Evolutionary conservation across 148 eudicot species (phyloP), one percentile per base, ranked within the genome.

Genomic region (Rhododendron kiyosumense): DNA sequence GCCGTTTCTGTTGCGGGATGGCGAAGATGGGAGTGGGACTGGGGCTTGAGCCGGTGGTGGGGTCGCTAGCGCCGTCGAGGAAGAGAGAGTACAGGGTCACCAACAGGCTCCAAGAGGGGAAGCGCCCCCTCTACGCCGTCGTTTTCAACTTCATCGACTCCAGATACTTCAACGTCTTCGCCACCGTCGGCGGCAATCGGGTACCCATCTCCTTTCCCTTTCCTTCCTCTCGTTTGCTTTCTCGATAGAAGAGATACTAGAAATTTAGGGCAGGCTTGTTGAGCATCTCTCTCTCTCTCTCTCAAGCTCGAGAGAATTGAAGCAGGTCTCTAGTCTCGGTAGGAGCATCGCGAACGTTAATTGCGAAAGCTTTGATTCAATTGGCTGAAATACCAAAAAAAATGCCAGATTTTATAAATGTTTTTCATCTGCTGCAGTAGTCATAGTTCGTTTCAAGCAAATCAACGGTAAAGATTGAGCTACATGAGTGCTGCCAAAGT

Each of bases 91-190:
- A 95, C 88, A 94, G 91, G 88, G 98, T 95, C 57, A 95, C 99
- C 28, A 97, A 97, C 81, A 85, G 98, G 26, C 94, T 97, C n/a
- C 98, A 94, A 83, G 99, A 97, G 91, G 99, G 99, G 69, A 94
- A 95, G 86, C 94, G 98, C 52, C 99, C 98, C 34, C 85, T 97
- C 3, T 97, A 97, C 88, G 99, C 98, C 89, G 92, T 95, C 89
- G 98, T 93, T 81, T 97, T 94, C 92, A 97, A 97, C 89, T 95
- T 95, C 93, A 90, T 97, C 71, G 99, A 97, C 52, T 91, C 99
- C 63, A 92, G 94, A 71, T 94, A 92, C 85, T 93, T 92, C 93
- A 91, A 91, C 76, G 93, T 92, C 92, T 97, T 97, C 89, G 99
- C 98, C 90, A 97, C 99, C 59, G 98, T 93, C 78, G 98, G 99